Conservation (phyloP, 176 grass and related monocot genomes). For the Avena insularis region DNA sequence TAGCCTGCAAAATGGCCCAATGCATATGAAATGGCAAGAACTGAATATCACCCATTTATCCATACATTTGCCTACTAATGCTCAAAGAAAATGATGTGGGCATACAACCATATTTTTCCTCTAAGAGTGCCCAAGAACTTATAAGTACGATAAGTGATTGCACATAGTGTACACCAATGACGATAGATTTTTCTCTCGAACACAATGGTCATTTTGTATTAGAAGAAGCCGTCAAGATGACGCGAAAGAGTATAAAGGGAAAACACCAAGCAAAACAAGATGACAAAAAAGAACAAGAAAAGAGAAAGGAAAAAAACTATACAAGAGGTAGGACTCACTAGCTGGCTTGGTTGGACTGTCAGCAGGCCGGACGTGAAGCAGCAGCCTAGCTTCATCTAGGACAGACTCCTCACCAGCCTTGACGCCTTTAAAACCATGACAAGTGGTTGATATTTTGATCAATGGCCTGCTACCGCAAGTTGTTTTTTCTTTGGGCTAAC, state of each 20-base stretch:
- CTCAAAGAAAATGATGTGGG: not conserved
- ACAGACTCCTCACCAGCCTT: no score
- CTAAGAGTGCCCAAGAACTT: not conserved
- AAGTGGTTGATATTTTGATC: not conserved
- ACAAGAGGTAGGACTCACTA: no score
- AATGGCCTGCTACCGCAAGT: not conserved
- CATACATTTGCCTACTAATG: not conserved
- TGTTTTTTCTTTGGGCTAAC: not conserved
- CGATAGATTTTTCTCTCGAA: not conserved
- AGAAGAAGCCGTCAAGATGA: no score
- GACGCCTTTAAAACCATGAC: no score
- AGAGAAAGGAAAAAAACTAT: no score
- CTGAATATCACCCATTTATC: not conserved
- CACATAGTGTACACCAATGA: not conserved
- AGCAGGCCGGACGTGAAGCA: no score
- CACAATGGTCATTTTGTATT: no score
- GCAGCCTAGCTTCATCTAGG: no score
- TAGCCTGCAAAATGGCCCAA: conserved; percentile 17
- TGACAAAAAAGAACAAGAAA: no score
- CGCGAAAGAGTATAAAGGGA: no score
- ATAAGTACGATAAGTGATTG: not conserved
- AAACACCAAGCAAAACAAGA: no score
- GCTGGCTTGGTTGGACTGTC: no score
- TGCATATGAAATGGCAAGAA: conserved; percentile 10
- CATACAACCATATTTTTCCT: not conserved